Conservation (phyloP, 2,329 filamentous ascomycete species). For the Chaetomium sp. region DNA sequence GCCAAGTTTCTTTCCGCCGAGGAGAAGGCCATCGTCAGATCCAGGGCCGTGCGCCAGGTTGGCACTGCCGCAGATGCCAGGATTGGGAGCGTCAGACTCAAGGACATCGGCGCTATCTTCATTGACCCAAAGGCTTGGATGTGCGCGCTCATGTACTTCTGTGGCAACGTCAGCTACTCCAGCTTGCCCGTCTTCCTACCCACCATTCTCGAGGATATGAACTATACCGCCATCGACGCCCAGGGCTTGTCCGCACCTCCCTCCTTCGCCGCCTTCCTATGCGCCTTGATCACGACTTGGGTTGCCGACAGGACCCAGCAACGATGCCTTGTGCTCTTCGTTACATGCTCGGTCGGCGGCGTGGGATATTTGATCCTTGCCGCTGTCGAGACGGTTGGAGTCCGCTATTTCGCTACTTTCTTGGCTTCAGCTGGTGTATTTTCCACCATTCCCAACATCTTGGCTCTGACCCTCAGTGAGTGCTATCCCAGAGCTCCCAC, state of each 20-base stretch:
- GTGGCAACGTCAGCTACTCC: slow-evolving; percentile 58
- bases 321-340: slow-evolving; percentile 53
- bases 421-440: slow-evolving; percentile 47
- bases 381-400: slow-evolving; percentile 38
- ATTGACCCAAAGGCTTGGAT: slow-evolving; percentile 45
- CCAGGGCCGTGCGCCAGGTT: slow-evolving; percentile 46
- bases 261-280: slow-evolving; percentile 60
- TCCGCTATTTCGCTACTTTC: slow-evolving; percentile 43
- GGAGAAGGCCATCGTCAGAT: slow-evolving; percentile 51
- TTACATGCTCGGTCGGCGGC: slow-evolving; percentile 50
- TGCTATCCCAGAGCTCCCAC: background rate
- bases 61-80: slow-evolving; percentile 44
- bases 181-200: slow-evolving; percentile 60
- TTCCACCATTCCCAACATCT: slow-evolving; percentile 59
- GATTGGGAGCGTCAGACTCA: slow-evolving; percentile 38
- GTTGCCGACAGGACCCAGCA: slow-evolving; percentile 60
- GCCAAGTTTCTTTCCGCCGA: slow-evolving; percentile 25
- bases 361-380: slow-evolving; percentile 61
- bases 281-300: slow-evolving; percentile 55
- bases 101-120: slow-evolving; percentile 43
- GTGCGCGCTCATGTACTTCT: slow-evolving; percentile 49
- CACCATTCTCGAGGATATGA: slow-evolving; percentile 57
- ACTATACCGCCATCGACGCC: slow-evolving; percentile 58
- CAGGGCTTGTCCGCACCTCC: slow-evolving; percentile 68
- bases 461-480: slow-evolving; percentile 57